Evolutionary conservation across 768 basidiomycete species (phyloP), one percentile per base, ranked within the genome.

Genomic region (Pulveroboletus sp.): DNA sequence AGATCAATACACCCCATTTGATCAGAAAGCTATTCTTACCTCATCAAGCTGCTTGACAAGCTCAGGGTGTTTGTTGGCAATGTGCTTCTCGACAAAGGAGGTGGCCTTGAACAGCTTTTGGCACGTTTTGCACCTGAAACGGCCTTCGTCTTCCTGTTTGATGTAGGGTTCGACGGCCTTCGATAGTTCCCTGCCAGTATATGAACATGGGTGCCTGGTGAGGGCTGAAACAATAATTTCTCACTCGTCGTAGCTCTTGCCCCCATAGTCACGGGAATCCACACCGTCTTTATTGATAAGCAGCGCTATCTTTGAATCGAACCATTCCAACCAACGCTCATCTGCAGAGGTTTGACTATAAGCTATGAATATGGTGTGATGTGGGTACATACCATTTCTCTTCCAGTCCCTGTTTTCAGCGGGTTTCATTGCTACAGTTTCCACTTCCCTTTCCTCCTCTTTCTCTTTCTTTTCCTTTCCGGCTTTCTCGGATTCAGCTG

Each of bases 31-130:
- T 53, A 31, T 30, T 61, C 76, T 70, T 65, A 96, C 95, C 62
- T 94, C 88, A 35, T 93, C 91, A 16, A 97, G 80, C 43, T 77
- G 72, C 57, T 86, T 88, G 50, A 94, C 80, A 14, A 91, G 73
- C 52, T 96, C 90, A 11, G 86, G 74, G 65, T 99, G 96, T 67
- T 98, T 98, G 67, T 94, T 92, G 12, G 85, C 81, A 53, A 99
- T 85, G 66, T 99, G 96, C 76, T 98, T 98, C 72, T 95, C 92
- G 41, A 98, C 89, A 70, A 97, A 99, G 22, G 93, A 83, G 29
- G 89, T 87, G 5, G 93, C 96, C 68, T 94, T 94, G 84, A 99
- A 99, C 19, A 98, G 77, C 73, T 99, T 99, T 70, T 85, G 86
- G 69, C 96, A 99, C 24, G 85, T 85, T 74, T 91, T 95, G 74